These are phyloP conservation scores for Dactylorhiza incarnata DNA, from an alignment of 106 monocot genomes.

Conservation along the genomic window DNA sequence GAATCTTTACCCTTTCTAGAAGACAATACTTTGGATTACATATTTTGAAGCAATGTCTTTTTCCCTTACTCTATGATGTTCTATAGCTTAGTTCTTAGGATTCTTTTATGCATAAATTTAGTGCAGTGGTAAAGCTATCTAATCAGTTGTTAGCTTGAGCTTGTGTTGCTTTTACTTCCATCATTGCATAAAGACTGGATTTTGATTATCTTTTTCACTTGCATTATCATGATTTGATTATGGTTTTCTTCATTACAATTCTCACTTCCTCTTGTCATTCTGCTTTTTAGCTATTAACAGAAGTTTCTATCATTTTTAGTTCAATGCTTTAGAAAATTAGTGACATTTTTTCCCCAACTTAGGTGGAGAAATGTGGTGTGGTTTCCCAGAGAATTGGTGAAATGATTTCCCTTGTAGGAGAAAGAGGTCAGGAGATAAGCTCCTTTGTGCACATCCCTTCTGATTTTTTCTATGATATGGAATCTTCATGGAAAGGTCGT, in stretches of 20 bases:
- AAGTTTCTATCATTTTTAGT: background rate
- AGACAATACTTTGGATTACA: background rate
- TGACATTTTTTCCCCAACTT: background rate
- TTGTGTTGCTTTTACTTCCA: background rate
- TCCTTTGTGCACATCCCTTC: slow-evolving; percentile 56
- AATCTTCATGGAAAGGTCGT: slow-evolving; percentile 84
- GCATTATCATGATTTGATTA: background rate
- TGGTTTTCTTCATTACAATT: background rate
- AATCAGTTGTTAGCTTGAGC: background rate
- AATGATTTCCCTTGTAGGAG: slow-evolving; percentile 62
- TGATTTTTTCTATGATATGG: slow-evolving; percentile 91
- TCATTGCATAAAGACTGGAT: background rate
- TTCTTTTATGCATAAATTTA: background rate
- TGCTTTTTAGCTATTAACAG: background rate
- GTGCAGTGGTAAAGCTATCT: background rate
- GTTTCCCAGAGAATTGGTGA: slow-evolving; percentile 79
- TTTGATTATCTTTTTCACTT: background rate
- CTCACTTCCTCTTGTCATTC: background rate
- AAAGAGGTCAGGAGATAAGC: slow-evolving; percentile 64
- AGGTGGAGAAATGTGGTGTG: slow-evolving; percentile 74
- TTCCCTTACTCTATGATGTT: background rate
- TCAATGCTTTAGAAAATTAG: background rate
- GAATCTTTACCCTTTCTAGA: background rate
- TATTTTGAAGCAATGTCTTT: background rate
- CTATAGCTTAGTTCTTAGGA: background rate